These are phyloP conservation scores for Hysterangium stoloniferum DNA, from an alignment of 768 basidiomycete genomes.

Conservation along the genomic window DNA sequence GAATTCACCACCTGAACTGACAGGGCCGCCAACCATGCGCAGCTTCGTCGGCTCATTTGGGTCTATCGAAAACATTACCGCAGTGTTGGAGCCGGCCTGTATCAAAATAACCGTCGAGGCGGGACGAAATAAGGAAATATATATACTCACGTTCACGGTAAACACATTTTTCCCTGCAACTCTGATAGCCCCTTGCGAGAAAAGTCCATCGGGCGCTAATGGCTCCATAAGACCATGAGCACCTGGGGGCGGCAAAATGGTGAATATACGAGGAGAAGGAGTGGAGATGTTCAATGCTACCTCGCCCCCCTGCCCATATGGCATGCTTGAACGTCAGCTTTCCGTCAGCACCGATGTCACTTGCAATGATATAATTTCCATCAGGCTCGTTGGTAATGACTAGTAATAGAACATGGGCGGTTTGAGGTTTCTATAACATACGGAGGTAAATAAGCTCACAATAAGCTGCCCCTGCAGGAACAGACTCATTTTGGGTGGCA, in stretches of 20 bases:
- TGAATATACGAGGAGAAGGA: not conserved
- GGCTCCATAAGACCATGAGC: not conserved
- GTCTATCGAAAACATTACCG: constrained; percentile 30
- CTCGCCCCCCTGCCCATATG: not conserved
- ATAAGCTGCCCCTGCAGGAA: constrained; percentile 20
- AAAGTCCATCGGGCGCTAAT: not conserved
- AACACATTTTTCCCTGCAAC: not conserved
- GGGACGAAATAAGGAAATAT: not conserved
- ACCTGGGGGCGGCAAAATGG: not conserved
- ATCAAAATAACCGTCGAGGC: not conserved
- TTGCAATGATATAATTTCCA: not conserved
- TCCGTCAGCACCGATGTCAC: not conserved
- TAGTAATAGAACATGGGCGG: constrained; percentile 1
- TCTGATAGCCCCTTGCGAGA: not conserved
- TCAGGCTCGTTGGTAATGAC: not conserved
- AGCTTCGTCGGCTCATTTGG: constrained; percentile 19
- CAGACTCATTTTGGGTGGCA: too few species aligned
- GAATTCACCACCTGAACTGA: constrained; percentile 20
- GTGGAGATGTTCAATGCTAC: not conserved
- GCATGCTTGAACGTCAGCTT: not conserved
- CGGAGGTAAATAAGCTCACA: constrained; percentile 14
- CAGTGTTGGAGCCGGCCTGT: constrained; percentile 23
- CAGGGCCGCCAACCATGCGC: constrained; percentile 17
- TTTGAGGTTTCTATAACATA: not conserved
- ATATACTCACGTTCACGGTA: not conserved